A percentile compares a stretch with the other conserved stretches of the same genome.
Conservation (phyloP, 352 stramenopile species). For the Pythium dissotocum region DNA sequence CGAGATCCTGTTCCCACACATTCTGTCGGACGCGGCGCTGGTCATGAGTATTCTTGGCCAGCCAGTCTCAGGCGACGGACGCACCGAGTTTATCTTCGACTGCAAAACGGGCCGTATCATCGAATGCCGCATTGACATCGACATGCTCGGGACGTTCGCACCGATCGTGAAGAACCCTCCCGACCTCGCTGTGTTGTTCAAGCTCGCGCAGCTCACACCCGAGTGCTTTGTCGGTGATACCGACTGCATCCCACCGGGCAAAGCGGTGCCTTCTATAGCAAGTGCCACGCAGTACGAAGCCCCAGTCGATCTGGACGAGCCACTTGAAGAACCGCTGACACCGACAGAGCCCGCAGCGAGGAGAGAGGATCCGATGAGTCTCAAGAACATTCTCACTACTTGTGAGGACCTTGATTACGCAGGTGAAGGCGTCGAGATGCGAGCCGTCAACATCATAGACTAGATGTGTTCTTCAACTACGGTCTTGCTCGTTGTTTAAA, state of each 20-base stretch:
- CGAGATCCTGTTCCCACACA: slow-evolving; percentile 21
- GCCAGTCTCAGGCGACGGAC: slow-evolving; percentile 6
- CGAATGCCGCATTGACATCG: slow-evolving; percentile 22
- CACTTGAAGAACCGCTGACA: no score
- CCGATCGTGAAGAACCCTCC: slow-evolving; percentile 1
- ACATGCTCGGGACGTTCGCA: slow-evolving; percentile 24
- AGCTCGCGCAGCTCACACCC: slow-evolving; percentile 14
- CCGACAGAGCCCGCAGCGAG: not conserved
- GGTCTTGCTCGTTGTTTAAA: no score
- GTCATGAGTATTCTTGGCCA: slow-evolving; percentile 23
- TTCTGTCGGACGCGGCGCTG: slow-evolving; percentile 18
- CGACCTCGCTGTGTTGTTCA: slow-evolving; percentile 19
- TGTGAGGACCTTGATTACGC: not conserved
- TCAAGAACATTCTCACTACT: slow-evolving; percentile 13
- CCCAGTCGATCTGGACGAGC: not conserved
- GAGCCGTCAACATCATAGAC: not conserved
- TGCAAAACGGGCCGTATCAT: slow-evolving; percentile 7
- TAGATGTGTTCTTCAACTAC: no score
- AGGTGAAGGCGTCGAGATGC: slow-evolving; percentile 1
- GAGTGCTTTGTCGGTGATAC: slow-evolving; percentile 21
- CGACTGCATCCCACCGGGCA: slow-evolving; percentile 12
- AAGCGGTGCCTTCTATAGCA: not conserved
- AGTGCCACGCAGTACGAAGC: not conserved
- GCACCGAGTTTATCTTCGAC: slow-evolving; percentile 22
- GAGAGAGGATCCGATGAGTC: slow-evolving; percentile 9